Evolutionary conservation across 345 rosid species (phyloP).

Genomic region (Ceriops decandra): DNA sequence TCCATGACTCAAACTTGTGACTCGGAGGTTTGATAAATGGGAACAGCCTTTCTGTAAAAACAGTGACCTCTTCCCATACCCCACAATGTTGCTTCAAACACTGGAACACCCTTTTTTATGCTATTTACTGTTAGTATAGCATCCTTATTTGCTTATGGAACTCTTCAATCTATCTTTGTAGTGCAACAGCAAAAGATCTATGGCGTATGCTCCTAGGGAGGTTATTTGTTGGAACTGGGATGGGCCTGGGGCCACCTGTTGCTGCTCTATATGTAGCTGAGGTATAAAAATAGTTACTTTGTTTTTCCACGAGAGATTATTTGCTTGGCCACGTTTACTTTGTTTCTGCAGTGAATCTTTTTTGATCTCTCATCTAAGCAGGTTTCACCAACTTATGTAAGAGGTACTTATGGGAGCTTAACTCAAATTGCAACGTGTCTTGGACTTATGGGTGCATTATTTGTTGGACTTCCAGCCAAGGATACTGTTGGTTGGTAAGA

Average conservation of each 20-base stretch:
- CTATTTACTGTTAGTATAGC: background rate
- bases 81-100: background rate
- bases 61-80: too few species aligned
- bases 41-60: too few species aligned
- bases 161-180: slow-evolving; percentile 34
- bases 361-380: slow-evolving; percentile 19
- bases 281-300: slow-evolving; percentile 42
- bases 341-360: background rate
- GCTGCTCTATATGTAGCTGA: slow-evolving; percentile 93
- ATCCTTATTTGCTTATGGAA: slow-evolving; percentile 1
- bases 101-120: background rate
- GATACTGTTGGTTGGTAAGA: slow-evolving; percentile 71
- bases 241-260: slow-evolving; percentile 91
- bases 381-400: slow-evolving; percentile 88
- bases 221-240: slow-evolving; percentile 83
- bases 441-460: slow-evolving; percentile 71
- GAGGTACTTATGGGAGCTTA: slow-evolving; percentile 89
- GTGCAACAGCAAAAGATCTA: slow-evolving; percentile 67
- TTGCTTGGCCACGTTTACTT: background rate
- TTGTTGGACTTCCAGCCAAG: slow-evolving; percentile 77
- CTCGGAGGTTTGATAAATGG: too few species aligned
- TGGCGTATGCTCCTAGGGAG: slow-evolving; percentile 96
- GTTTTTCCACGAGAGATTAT: background rate
- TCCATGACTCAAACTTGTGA: too few species aligned
- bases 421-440: slow-evolving; percentile 78